Conservation (phyloP, 73 alveolate genomes). For the Stentor roeselii region DNA sequence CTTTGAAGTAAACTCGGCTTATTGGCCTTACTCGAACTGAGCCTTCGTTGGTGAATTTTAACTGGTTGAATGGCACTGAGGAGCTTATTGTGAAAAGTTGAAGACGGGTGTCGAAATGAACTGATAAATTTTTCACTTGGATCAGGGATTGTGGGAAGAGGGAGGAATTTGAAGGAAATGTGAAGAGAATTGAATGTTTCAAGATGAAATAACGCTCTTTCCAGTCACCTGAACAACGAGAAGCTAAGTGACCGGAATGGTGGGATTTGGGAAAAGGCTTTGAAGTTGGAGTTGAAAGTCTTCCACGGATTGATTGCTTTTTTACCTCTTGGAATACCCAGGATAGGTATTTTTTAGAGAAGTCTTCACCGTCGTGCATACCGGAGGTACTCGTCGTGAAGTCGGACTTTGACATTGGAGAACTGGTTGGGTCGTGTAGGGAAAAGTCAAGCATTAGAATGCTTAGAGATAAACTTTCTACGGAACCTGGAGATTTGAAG, state of each 20-base stretch:
- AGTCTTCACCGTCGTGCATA: slow-evolving; percentile 23
- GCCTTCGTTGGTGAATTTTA: slow-evolving; percentile 11
- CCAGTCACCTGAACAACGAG: neutral
- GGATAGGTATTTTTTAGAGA: neutral
- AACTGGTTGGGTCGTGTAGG: neutral
- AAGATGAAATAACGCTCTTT: neutral
- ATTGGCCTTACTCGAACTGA: neutral
- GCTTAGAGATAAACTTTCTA: neutral
- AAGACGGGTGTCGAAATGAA: slow-evolving; percentile 9
- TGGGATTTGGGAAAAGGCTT: neutral
- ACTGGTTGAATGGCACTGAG: neutral
- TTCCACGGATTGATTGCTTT: neutral
- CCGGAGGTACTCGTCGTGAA: slow-evolving; percentile 1
- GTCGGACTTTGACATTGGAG: neutral
- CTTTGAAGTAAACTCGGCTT: neutral
- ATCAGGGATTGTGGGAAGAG: neutral
- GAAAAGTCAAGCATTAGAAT: slow-evolving; percentile 24
- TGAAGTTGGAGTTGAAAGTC: neutral
- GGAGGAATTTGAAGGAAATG: neutral
- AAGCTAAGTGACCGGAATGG: neutral
- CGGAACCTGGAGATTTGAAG: neutral
- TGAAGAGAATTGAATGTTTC: neutral
- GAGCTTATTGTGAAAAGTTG: neutral
- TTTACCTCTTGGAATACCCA: slow-evolving; percentile 15
- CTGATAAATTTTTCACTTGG: slow-evolving; percentile 5